Percentiles rank a stretch among this genome's conserved stretches.
Conservation (phyloP, 2,329 filamentous ascomycete genomes). For the Botryosphaeria dothidea region DNA sequence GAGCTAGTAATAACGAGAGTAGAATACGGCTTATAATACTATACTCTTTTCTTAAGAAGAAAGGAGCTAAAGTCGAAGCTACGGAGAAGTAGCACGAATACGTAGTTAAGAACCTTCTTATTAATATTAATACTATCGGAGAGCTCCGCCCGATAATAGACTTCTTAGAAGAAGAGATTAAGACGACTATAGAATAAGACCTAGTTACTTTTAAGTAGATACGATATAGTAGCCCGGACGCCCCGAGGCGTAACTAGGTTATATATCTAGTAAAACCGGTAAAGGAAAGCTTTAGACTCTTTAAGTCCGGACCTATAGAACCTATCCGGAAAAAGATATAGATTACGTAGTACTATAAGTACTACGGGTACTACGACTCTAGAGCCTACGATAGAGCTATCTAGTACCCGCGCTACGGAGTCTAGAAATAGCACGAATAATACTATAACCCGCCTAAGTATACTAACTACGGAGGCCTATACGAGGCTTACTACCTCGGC, state of each 20-base stretch:
- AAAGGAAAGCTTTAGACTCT: too few species aligned
- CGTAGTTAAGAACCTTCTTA: background rate
- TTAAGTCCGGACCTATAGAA: background rate
- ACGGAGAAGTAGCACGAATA: background rate
- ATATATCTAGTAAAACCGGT: too few species aligned
- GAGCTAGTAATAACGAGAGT: background rate
- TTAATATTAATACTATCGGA: background rate
- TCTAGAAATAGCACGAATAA: background rate
- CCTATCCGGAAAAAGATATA: background rate
- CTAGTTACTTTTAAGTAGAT: background rate
- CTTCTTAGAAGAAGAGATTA: background rate
- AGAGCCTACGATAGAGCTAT: background rate
- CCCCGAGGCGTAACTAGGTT: background rate
- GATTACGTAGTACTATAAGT: background rate
- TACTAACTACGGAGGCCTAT: background rate
- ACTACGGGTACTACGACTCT: background rate
- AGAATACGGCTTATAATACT: background rate
- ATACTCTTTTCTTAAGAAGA: background rate
- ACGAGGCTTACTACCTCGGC: background rate
- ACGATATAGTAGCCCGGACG: background rate
- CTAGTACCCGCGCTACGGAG: background rate
- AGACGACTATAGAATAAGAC: background rate
- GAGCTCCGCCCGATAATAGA: background rate
- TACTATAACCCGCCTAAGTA: background rate
- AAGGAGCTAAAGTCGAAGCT: background rate